Evolutionary conservation across 75 land plant species (phyloP).

Genomic region (Cupressus sempervirens): DNA sequence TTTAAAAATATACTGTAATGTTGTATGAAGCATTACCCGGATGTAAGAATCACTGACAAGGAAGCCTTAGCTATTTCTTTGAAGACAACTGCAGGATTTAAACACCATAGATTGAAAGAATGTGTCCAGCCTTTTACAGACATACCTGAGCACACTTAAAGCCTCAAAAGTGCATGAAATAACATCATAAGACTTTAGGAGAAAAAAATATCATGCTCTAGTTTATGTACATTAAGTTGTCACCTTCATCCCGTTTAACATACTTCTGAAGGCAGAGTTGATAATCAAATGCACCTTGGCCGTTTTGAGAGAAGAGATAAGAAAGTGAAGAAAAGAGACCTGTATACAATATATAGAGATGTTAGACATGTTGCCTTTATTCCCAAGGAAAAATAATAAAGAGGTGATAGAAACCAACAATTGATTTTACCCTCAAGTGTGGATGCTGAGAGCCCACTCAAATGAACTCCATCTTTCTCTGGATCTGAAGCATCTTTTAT

Average conservation of each 20-base stretch:
- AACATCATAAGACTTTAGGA: not conserved
- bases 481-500: conserved; percentile 74
- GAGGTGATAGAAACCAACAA: not conserved
- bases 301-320: conserved; percentile 66
- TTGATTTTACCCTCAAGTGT: conserved; percentile 63
- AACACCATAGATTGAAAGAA: conserved; percentile 77
- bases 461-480: conserved; percentile 44
- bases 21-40: conserved; percentile 55
- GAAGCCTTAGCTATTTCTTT: conserved; percentile 66
- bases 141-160: conserved; percentile 30
- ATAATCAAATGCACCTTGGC: conserved; percentile 55
- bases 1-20: not conserved
- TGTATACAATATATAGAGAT: conserved; percentile 19
- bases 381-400: not conserved
- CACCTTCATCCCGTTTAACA: conserved; percentile 74
- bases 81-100: conserved; percentile 94
- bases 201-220: not conserved
- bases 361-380: not conserved
- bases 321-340: conserved; percentile 75
- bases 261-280: conserved; percentile 67
- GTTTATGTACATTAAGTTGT: conserved; percentile 1
- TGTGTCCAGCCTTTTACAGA: conserved; percentile 41
- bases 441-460: conserved; percentile 69
- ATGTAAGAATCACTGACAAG: conserved; percentile 77
- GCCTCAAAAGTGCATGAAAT: not conserved